Base-by-base conservation (phyloP, 345 rosid genomes). In the Hirschfeldia incana region DNA sequence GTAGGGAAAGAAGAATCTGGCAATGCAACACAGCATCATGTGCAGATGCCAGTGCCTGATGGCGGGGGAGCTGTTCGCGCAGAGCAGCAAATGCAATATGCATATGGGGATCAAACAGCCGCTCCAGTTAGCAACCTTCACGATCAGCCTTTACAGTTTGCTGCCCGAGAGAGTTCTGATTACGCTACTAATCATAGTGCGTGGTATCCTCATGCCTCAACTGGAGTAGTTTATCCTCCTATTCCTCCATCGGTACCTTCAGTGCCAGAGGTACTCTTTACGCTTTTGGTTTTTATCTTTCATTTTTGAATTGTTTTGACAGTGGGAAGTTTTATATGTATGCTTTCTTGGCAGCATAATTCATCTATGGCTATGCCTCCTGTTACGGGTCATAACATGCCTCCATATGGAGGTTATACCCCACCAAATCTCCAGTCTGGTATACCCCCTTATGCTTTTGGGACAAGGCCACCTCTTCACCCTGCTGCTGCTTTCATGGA, bases 91-190 rank as follows among this genome's bases (percentile, higher is more conserved):
- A 79, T 69, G 68, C 79, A 87, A 26, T 84, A 87, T 76, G 78
- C 85, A 55, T 90, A 85, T 83, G 87, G 92, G 62, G 87, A 84
- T 85, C 98, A 85, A 63, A 72, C 85, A 21, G 74, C 83, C 64
- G 89, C 85, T 84, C 84, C 86, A 55, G 60, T 83, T 29, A 68
- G 67, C 30, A 88, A 82, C 81, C 92, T 76, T 80, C 83, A 88
- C 65, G 88, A 91, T 70, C 92, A 84, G 75, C 95, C 94, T 77
- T 80, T 88, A 85, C 86, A 90, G 63, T 91, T 93, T 87, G 76
- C 88, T 28, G 76, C 89, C 67, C 74, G 90, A 81, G 87, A 87
- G 80, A 85, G 57, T 70, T 81, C 77, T 72, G 88, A 86, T 83
- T 92, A 86, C 83, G 76, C 80, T 82, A 64, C 74, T 79, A 83